phyloP scores from a whole-genome alignment of 495 filamentous ascomycete species.

The Chaetomium cochliodes region DNA sequence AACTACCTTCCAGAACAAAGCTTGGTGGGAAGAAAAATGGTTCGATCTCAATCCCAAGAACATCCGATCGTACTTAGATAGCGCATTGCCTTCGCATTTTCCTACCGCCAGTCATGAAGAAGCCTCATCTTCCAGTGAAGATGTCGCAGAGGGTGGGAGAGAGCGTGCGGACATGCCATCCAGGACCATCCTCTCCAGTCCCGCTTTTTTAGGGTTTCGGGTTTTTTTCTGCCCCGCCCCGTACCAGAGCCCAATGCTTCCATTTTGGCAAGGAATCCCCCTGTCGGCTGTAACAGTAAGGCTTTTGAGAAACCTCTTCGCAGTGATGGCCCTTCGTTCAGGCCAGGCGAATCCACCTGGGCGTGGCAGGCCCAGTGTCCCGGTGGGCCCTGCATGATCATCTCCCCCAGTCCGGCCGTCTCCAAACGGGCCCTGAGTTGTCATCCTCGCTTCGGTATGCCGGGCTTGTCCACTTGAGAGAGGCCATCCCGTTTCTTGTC shows the following conservation, averaged over 20 bases:
- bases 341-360: constrained; percentile 32
- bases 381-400: constrained; percentile 37
- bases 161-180: not conserved
- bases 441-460: constrained; percentile 13
- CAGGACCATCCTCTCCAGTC: not conserved
- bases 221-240: constrained; percentile 10
- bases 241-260: constrained; percentile 6
- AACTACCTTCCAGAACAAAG: constrained; percentile 14
- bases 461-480: not conserved
- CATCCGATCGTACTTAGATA: not conserved
- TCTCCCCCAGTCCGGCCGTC: constrained; percentile 29
- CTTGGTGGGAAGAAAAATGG: constrained; percentile 24
- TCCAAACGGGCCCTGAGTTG: constrained; percentile 27
- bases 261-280: constrained; percentile 10
- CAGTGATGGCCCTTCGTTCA: constrained; percentile 25
- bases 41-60: constrained; percentile 26
- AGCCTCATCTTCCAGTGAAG: not conserved
- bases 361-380: constrained; percentile 28
- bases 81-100: not conserved
- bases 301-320: constrained; percentile 13
- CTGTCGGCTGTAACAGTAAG: constrained; percentile 18
- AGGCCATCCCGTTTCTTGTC: constrained; percentile 4
- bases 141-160: not conserved
- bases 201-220: constrained; percentile 22
- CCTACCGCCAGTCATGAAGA: not conserved